phyloP scores from a whole-genome alignment of 208 protist genomes.

The Trichomonas gallinae region DNA sequence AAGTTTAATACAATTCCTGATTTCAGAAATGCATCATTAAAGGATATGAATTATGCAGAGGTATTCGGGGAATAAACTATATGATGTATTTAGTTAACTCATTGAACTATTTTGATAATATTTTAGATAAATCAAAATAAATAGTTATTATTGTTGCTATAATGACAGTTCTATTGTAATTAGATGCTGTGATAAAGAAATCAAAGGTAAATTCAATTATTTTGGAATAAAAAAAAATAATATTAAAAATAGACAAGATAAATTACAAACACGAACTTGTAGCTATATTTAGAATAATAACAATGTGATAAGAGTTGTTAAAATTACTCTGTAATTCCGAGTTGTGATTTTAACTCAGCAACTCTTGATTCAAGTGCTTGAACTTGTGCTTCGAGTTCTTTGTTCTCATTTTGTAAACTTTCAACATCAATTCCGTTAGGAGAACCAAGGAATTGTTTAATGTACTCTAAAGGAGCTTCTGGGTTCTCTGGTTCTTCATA shows the following conservation, averaged over 20 bases:
- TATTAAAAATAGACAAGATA: no score
- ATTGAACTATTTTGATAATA: no score
- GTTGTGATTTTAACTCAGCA: background rate
- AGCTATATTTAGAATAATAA: no score
- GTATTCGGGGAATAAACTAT: background rate
- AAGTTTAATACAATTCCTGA: background rate
- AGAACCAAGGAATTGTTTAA: constrained; percentile 36
- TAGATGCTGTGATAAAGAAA: no score
- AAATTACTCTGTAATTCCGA: background rate
- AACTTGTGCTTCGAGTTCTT: constrained; percentile 9
- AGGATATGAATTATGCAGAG: background rate
- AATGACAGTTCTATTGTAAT: no score
- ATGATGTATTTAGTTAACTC: no score
- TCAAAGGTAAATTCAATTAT: no score
- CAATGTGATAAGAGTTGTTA: no score
- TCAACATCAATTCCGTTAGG: constrained; percentile 27
- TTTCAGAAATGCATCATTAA: background rate
- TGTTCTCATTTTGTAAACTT: constrained; percentile 9
- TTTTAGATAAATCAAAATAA: no score
- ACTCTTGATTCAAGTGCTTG: background rate
- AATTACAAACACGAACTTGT: no score
- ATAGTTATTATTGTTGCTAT: no score
- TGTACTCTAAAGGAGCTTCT: constrained; percentile 38
- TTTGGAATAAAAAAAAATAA: no score
- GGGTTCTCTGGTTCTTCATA: constrained; percentile 45